Percentiles rank a stretch among this genome's conserved stretches.
Conservation (phyloP, 2,329 filamentous ascomycete genomes). For the Epicoccum nigrum region DNA sequence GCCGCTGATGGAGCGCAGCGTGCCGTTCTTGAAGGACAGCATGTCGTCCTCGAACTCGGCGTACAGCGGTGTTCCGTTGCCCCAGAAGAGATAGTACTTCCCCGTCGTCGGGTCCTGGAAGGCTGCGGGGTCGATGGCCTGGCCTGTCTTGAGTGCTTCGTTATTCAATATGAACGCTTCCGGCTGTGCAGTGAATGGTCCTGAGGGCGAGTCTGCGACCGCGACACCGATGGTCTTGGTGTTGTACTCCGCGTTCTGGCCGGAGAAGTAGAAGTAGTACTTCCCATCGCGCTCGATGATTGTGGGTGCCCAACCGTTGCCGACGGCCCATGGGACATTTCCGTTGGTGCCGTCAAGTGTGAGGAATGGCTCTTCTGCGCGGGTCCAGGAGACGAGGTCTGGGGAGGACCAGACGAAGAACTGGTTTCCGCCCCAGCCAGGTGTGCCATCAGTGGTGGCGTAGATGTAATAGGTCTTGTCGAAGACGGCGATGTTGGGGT, state of each 20-base stretch:
- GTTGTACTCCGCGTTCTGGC: constrained; percentile 33
- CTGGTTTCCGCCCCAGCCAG: constrained; percentile 34
- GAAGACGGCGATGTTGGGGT: constrained; percentile 38
- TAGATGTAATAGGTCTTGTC: constrained; percentile 36
- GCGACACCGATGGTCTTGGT: constrained; percentile 40
- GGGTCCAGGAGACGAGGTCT: constrained; percentile 35
- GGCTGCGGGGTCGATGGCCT: constrained; percentile 35
- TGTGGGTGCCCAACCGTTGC: constrained; percentile 38
- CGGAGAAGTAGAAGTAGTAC: constrained; percentile 41
- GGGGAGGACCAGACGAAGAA: constrained; percentile 38
- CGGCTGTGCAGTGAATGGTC: constrained; percentile 33
- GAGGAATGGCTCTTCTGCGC: constrained; percentile 29
- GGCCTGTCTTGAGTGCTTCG: constrained; percentile 27
- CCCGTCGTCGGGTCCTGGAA: constrained; percentile 34
- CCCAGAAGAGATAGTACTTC: constrained; percentile 40
- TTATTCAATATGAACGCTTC: constrained; percentile 38
- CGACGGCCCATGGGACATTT: constrained; percentile 37
- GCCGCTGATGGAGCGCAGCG: constrained; percentile 21
- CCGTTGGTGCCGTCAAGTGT: constrained; percentile 36
- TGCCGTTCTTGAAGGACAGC: constrained; percentile 26
- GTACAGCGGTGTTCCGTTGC: constrained; percentile 27
- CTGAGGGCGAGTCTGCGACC: constrained; percentile 28
- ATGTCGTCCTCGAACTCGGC: constrained; percentile 35
- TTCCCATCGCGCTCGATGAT: constrained; percentile 31
- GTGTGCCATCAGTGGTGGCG: constrained; percentile 35